Evolutionary conservation across 2,329 filamentous ascomycete genomes (phyloP), one percentile per base, ranked within the genome.

Genomic region (Venturiaceae sp.): DNA sequence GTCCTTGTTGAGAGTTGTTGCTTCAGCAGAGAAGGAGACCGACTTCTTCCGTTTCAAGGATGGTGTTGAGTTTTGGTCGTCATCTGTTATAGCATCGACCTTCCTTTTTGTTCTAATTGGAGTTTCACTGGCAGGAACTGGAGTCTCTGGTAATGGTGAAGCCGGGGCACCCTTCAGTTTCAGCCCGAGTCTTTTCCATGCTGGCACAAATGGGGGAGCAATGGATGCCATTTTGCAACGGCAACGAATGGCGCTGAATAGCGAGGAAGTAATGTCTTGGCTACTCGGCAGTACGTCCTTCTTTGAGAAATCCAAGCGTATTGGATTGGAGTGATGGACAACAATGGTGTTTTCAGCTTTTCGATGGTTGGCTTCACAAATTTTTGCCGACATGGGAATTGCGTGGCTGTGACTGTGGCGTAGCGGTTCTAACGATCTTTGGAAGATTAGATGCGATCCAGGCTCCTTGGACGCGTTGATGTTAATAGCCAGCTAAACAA

Each of bases 11-110:
- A 77, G 70, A 6, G 69, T 72, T 66, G 87, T 86, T 3, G 83
- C 84, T 55, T 85, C 83, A 7, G 80, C 75, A 1, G 83, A 81
- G 66, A 88, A 87, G 1, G 82, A 80, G 8, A 88, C 84, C 3
- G 81, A 83, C 67, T 86, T 86, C 62, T 73, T 74, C 39, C 66
- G 66, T 23, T 66, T 57, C 60, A 62, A 47, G 21, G 60, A 32
- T 47, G 54, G 39, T 9, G 30, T 58, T 37, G 52, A n/a, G 9
- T 26, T 39, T 30, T 37, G 33, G 33, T 60, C 33, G 41, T 62
- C 55, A n/a, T n/a, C 58, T 34, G 47, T 37, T 9, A 28, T 16
- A 36, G 32, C 30, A 32, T 39, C 33, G 30, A 33, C 16, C 34
- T 34, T 33, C 54, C 28, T 36, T 13, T 46, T 50, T 11, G 53